Conservation (phyloP, 2,329 filamentous ascomycete species). For the Fusarium sp. region DNA sequence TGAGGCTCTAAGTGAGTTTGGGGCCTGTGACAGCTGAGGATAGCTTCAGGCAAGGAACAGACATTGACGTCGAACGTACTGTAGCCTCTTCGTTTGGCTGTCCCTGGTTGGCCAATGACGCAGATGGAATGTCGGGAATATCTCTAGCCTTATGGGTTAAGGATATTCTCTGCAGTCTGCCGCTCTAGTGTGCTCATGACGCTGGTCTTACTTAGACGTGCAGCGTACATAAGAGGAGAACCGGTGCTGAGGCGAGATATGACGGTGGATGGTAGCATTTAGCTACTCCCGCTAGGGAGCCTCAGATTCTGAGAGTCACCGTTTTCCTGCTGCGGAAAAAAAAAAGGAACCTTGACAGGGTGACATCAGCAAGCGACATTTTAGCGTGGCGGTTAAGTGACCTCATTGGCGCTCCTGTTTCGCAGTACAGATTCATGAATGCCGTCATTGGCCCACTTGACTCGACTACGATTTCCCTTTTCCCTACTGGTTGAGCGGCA, state of each 20-base stretch:
- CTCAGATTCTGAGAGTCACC: slow-evolving; percentile 8
- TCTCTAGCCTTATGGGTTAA: slow-evolving; percentile 30
- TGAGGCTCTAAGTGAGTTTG: slow-evolving; percentile 28
- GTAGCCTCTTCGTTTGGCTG: background rate
- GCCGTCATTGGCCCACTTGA: slow-evolving; percentile 42
- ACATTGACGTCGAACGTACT: slow-evolving; percentile 1
- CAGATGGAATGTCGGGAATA: slow-evolving; percentile 28
- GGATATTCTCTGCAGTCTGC: slow-evolving; percentile 10
- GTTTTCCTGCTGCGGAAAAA: slow-evolving; percentile 2
- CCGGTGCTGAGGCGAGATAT: slow-evolving; percentile 33
- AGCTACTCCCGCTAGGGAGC: background rate
- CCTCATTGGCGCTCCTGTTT: slow-evolving; percentile 38
- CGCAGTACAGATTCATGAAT: slow-evolving; percentile 13
- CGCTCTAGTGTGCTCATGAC: slow-evolving; percentile 24
- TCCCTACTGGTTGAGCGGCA: slow-evolving; percentile 23
- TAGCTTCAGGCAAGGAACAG: background rate
- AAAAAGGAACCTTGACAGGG: background rate
- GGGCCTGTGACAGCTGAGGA: background rate
- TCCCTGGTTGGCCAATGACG: slow-evolving; percentile 30
- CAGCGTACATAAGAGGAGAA: slow-evolving; percentile 12
- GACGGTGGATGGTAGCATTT: slow-evolving; percentile 31
- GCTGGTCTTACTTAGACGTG: slow-evolving; percentile 5
- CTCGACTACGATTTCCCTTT: slow-evolving; percentile 11
- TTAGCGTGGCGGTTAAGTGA: slow-evolving; percentile 36
- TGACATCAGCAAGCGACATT: slow-evolving; percentile 40